Evolutionary conservation across 2,329 filamentous ascomycete genomes (phyloP), one percentile per base, ranked within the genome.

Genomic region (Neofusicoccum ribis): DNA sequence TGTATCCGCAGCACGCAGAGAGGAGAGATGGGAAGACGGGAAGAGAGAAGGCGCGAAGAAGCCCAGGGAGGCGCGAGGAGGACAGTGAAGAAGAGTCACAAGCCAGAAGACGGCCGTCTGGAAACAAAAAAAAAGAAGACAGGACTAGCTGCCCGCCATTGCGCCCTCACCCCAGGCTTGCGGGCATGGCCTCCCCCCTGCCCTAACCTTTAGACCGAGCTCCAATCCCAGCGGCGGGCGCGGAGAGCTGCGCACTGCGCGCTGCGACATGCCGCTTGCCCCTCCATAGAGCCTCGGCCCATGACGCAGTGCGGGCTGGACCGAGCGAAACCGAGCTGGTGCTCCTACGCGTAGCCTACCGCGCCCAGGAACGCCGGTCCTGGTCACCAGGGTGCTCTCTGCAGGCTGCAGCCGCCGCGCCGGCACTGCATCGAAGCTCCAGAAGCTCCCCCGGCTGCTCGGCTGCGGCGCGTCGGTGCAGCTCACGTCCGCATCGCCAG

Each of bases 261-360:
- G n/a, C 50, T 34, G 27, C 27, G 27, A 7, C 27, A 31, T 31
- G 27, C 27, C 41, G 31, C n/a, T n/a, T 60, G 56, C 56, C 56
- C 56, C 61, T 54, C 61, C 61, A 52, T 43, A 44, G 37, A 63
- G 61, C 61, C 61, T 63, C 61, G 61, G 61, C 61, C 56, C 61
- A 63, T 63, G 46, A 63, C 61, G 61, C 61, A 63, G 37, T 14
- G 59, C 56, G 56, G 56, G 56, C 56, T 60, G 56, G 56, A 60
- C 56, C 56, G 56, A 60, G 47, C 43, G 56, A 60, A 60, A 60
- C 56, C 56, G 56, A 60, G 56, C 44, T 31, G 27, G 27, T 31
- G 27, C 27, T 31, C 23, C 59, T 17, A 62, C 23, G 31, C 17
- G 15, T 51, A 62, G 46, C 59, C 47, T 62, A 41, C 56, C 56